These are phyloP conservation scores for Hylodesmum podocarpum DNA, from an alignment of 306 rosid species.

Conservation along the genomic window DNA sequence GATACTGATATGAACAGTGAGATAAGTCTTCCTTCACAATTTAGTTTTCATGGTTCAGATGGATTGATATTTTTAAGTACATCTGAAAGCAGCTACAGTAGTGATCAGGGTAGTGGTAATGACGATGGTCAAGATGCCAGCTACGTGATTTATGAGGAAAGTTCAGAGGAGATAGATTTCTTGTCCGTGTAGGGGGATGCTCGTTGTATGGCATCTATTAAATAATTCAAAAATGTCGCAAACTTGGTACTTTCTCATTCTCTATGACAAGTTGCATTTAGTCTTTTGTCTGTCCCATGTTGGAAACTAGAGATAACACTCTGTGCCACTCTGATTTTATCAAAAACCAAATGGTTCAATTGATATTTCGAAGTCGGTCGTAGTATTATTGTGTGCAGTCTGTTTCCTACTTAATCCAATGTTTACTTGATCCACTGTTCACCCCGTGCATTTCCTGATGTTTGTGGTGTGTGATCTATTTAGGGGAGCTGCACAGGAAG, in stretches of 20 bases:
- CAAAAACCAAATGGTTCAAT: background rate
- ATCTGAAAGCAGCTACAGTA: slow-evolving; percentile 85
- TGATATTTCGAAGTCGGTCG: background rate
- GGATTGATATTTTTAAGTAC: slow-evolving; percentile 67
- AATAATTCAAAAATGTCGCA: slow-evolving; percentile 19
- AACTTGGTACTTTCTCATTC: slow-evolving; percentile 40
- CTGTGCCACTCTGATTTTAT: slow-evolving; percentile 5
- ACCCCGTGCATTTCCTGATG: slow-evolving; percentile 20
- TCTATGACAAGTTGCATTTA: slow-evolving; percentile 8
- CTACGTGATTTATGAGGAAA: slow-evolving; percentile 64
- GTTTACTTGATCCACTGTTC: background rate
- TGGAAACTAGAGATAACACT: slow-evolving; percentile 8
- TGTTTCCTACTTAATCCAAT: background rate
- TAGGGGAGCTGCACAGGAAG: slow-evolving; percentile 23
- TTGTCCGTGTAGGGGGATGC: slow-evolving; percentile 46
- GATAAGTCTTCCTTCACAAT: slow-evolving; percentile 63
- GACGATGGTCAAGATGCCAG: slow-evolving; percentile 73
- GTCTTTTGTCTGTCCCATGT: slow-evolving; percentile 11
- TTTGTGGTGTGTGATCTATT: background rate
- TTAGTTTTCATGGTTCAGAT: slow-evolving; percentile 68
- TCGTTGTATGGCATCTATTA: slow-evolving; percentile 21
- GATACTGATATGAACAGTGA: slow-evolving; percentile 71
- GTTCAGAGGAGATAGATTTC: slow-evolving; percentile 80
- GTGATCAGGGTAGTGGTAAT: slow-evolving; percentile 87
- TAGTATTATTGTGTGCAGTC: background rate